These are phyloP conservation scores for Jaltomata sinuosa DNA, from an alignment of 257 asterid species.

Conservation along the genomic window DNA sequence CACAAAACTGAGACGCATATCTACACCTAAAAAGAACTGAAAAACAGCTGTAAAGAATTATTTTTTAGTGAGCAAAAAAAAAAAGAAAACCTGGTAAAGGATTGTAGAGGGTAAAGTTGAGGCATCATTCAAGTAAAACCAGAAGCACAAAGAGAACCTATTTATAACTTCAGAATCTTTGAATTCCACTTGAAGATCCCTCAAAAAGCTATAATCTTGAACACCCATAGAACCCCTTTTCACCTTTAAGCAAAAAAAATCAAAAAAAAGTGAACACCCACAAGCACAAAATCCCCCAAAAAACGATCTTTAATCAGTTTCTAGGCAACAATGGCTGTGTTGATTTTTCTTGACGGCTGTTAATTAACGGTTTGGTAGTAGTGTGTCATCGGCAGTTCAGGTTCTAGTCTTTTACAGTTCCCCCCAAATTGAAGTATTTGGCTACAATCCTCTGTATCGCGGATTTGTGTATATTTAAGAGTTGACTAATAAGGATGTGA, in stretches of 20 bases:
- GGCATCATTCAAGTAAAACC: slow-evolving; percentile 56
- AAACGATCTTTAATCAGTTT: slow-evolving; percentile 1
- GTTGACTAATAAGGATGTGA: background rate
- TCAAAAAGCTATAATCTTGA: slow-evolving; percentile 37
- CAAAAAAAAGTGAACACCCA: slow-evolving; percentile 1
- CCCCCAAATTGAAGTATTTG: slow-evolving; percentile 32
- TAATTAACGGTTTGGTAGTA: slow-evolving; percentile 66
- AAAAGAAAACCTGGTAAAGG: slow-evolving; percentile 55
- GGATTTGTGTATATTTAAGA: background rate
- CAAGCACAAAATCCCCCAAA: slow-evolving; percentile 3
- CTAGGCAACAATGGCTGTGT: slow-evolving; percentile 8
- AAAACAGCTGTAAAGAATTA: background rate
- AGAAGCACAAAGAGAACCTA: slow-evolving; percentile 56
- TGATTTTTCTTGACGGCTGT: slow-evolving; percentile 53
- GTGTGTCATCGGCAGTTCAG: slow-evolving; percentile 63
- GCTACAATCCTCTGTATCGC: slow-evolving; percentile 26
- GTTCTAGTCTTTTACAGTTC: slow-evolving; percentile 34
- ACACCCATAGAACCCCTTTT: slow-evolving; percentile 20
- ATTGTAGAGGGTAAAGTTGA: slow-evolving; percentile 43
- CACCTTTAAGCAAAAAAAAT: slow-evolving; percentile 1
- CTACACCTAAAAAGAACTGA: background rate
- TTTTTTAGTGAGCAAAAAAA: background rate
- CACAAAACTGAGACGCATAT: background rate
- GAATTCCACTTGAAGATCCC: slow-evolving; percentile 52
- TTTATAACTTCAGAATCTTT: slow-evolving; percentile 22